Evolutionary conservation across 495 filamentous ascomycete species (phyloP), one percentile per base, ranked within the genome.

Genomic region (Filosporella fistucella): DNA sequence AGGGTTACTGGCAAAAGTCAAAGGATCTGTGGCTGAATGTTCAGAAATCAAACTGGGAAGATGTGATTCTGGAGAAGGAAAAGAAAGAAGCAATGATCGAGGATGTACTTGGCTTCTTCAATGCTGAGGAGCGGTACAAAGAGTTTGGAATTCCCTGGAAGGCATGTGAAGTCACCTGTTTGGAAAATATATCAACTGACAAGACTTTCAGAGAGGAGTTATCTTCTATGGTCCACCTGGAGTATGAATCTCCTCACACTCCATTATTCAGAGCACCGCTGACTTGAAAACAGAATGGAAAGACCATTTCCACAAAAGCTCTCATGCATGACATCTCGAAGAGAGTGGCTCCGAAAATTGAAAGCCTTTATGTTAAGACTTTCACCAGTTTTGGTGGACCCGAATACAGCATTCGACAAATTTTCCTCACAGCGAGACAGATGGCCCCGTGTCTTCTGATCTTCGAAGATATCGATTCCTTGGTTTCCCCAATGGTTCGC

Each of bases 251-350:
- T 43, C 8, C 4, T 33, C 26, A 2, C 24, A 17, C 34, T 29
- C 6, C n/a, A 11, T 32, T 22, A 29, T 38, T 28, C 1, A 47
- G 14, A 5, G 6, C 12, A 16, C 18, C 18, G 16, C 45, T 50
- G 20, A 49, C 12, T 1, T 16, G 5, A 29, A n/a, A 26, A 11
- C 35, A 52, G 48, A 84, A 84, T 51, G 82, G 82, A 3, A 86
- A 86, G 64, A 84, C 82, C n/a, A 77, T 84, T 54, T 73, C 69
- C 22, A 80, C 84, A 66, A 84, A 84, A 65, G 82, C 82, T 14
- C 68, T 77, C 30, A 84, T 84, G 77, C 69, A 75, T 52, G 71
- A 67, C 25, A 60, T 83, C n/a, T 68, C 70, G 4, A 57, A 62
- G 12, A 60, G 68, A 17, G 35, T 29, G 4, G 45, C 52, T 7